Evolutionary conservation across 2,329 filamentous ascomycete genomes (phyloP).

Genomic region (Hymenoscyphus fraxineus): DNA sequence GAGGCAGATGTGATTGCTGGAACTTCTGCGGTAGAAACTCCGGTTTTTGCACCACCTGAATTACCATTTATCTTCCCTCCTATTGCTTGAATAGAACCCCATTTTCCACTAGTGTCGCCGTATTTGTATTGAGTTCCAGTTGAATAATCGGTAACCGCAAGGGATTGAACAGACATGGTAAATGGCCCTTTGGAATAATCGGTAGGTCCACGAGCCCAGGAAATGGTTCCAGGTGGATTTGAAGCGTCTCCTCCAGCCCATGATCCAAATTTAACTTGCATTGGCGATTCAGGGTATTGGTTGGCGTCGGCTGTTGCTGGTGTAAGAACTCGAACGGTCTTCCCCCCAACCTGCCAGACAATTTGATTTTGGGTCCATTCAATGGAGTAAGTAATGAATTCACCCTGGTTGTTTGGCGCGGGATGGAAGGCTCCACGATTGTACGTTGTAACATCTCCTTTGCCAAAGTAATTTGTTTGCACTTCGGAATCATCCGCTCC

Average conservation of each 20-base stretch:
- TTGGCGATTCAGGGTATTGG: conserved; percentile 92
- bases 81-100: conserved; percentile 77
- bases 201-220: conserved; percentile 83
- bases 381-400: conserved; percentile 82
- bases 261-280: conserved; percentile 86
- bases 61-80: conserved; percentile 73
- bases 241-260: conserved; percentile 84
- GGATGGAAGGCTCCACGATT: conserved; percentile 81
- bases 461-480: conserved; percentile 97
- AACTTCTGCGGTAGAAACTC: conserved; percentile 51
- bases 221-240: conserved; percentile 77
- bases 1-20: conserved; percentile 59
- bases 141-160: conserved; percentile 85
- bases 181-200: conserved; percentile 82
- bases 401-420: conserved; percentile 62
- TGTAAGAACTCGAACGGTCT: conserved; percentile 70
- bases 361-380: conserved; percentile 88
- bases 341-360: conserved; percentile 80
- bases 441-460: conserved; percentile 80
- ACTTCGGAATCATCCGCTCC: conserved; percentile 72
- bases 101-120: conserved; percentile 70
- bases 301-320: conserved; percentile 62
- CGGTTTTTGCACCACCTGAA: conserved; percentile 37
- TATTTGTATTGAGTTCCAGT: conserved; percentile 85
- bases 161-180: conserved; percentile 74